Base-by-base conservation (phyloP, 306 rosid species). In the Begonia loranthoides region DNA sequence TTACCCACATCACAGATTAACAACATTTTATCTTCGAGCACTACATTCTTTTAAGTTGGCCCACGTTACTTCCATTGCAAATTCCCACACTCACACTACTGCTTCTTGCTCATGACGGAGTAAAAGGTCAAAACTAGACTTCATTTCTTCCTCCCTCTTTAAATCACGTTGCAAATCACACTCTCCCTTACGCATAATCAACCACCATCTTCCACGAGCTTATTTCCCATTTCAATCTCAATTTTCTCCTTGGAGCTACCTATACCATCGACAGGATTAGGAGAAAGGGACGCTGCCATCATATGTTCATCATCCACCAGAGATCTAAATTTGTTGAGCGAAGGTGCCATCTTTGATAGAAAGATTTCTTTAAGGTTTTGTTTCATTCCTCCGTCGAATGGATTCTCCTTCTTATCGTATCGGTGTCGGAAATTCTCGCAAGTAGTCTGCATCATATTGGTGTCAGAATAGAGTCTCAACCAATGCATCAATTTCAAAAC, bases 401-500 rank as follows among this genome's bases (percentile, higher is more conserved):
- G 95, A 54, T 85, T 90, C 73, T 79, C 76, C 68, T 78, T 90
- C 66, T 66, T 82, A 59, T 78, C 87, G 47, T 85, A 82, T 60
- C 77, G 87, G 63, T 76, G 80, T 9, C 95, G 79, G 62, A 90
- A 90, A 66, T 82, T 90, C 73, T 90, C 95, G 10, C 85, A 90
- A n/a, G 95, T 90, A n/a, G 97, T 85, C 95, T 89, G 83, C 56
- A 57, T 39, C 13, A 21, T 9, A 49, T 15, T 34, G 40, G n/a
- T 17, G 19, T 17, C 12, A n/a, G 17, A 38, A 13, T 13, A 49
- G 11, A 9, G 36, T 28, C 36, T 28, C 4, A 5, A 28, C 36
- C 36, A 28, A 28, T 28, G 36, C 36, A 28, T 7, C 36, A 7
- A 28, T 28, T 7, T 28, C 5, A 28, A 28, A 28, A 28, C 8